Percentiles rank a stretch among this genome's conserved stretches.
phyloP scores from a whole-genome alignment of 2,329 filamentous ascomycete genomes.

The Albophoma yamanashiensis region DNA sequence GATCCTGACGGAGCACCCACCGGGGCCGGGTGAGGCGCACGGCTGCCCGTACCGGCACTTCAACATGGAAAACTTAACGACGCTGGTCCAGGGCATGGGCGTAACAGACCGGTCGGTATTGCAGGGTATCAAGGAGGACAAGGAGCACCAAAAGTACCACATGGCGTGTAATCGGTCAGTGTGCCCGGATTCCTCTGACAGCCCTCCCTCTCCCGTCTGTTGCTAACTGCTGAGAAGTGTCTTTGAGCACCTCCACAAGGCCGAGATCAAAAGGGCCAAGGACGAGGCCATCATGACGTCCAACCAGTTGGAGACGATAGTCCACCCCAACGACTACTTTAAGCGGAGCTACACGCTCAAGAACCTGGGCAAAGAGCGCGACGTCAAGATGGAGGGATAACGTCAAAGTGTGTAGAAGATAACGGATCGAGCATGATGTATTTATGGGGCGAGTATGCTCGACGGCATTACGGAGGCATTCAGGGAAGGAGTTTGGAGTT shows the following conservation, averaged over 20 bases:
- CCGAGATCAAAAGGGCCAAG: constrained; percentile 65
- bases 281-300: constrained; percentile 62
- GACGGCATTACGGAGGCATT: not conserved
- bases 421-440: not conserved
- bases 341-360: constrained; percentile 87
- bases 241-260: constrained; percentile 78
- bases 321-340: constrained; percentile 97
- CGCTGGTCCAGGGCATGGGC: constrained; percentile 66
- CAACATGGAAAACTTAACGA: constrained; percentile 71
- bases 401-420: constrained; percentile 6
- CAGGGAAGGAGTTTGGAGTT: not conserved
- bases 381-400: constrained; percentile 48
- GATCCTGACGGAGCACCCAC: constrained; percentile 80
- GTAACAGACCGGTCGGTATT: constrained; percentile 69
- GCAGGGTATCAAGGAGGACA: constrained; percentile 77
- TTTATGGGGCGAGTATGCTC: not conserved
- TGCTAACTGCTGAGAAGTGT: constrained; percentile 39
- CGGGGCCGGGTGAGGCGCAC: constrained; percentile 78
- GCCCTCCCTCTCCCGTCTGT: not conserved
- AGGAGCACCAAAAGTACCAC: constrained; percentile 79
- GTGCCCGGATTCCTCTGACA: constrained; percentile 1
- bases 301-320: constrained; percentile 82
- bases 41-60: constrained; percentile 97
- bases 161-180: constrained; percentile 83
- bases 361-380: constrained; percentile 52